Conservation (phyloP, 345 rosid species). For the Camelina sativa region DNA sequence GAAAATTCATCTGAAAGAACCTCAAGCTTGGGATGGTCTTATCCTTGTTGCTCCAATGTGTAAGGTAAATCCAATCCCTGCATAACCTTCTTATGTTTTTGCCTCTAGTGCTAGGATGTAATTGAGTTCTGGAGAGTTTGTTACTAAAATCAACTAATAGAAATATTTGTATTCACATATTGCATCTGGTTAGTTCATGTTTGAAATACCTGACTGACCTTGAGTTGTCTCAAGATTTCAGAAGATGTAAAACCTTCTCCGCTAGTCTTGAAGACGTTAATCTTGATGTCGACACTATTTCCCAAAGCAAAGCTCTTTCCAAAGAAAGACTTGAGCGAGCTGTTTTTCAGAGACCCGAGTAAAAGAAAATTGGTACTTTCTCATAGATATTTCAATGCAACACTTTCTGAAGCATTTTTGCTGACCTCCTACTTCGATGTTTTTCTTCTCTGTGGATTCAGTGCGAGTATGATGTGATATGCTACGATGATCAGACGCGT, state of each 20-base stretch:
- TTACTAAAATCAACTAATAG: background rate
- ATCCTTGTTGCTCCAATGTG: constrained; percentile 97
- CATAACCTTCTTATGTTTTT: background rate
- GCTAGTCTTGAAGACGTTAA: constrained; percentile 58
- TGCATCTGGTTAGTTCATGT: background rate
- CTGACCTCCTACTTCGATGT: constrained; percentile 14
- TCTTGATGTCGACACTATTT: constrained; percentile 55
- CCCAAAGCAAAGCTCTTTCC: constrained; percentile 95
- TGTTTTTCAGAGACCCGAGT: constrained; percentile 69
- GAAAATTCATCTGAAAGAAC: constrained; percentile 77
- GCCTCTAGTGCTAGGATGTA: background rate
- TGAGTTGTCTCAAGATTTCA: constrained; percentile 69
- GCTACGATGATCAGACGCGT: constrained; percentile 62
- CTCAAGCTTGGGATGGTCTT: constrained; percentile 89
- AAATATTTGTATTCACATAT: background rate
- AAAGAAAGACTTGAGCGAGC: constrained; percentile 62
- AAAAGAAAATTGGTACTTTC: constrained; percentile 70
- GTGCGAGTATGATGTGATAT: constrained; percentile 80
- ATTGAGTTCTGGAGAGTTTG: background rate
- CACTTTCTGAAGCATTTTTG: background rate
- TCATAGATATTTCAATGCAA: background rate
- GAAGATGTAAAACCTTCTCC: constrained; percentile 73
- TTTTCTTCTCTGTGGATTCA: constrained; percentile 37
- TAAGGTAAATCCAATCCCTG: constrained; percentile 58
- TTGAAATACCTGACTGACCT: constrained; percentile 44